Evolutionary conservation across 208 protist species (phyloP), one percentile per base, ranked within the genome.

Genomic region (Phytomonas serpens): DNA sequence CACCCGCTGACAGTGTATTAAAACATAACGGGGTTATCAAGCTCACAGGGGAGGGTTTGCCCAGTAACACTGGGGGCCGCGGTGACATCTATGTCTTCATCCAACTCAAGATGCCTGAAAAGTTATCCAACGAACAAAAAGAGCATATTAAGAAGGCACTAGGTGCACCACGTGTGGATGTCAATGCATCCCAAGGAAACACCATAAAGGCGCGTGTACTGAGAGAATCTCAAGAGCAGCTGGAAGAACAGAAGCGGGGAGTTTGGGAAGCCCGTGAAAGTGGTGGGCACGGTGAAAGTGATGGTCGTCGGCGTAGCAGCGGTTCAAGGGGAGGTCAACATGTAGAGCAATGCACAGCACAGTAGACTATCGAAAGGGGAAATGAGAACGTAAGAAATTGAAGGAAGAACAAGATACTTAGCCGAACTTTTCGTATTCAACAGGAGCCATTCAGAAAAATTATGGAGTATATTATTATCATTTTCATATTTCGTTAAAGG

Each of bases 31-130:
- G 82, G 33, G 93, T 93, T 30, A 83, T 95, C 33, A 93, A 92
- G 76, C 42, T 97, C 0, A 69, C 73, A 42, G 88, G 88, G 16
- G 93, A 97, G 71, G 93, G 93, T 40, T 94, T 97, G 91, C 85
- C 89, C 4, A 86, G 77, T 72, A 71, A 76, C 27, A 80, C 78
- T 37, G 87, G 89, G 29, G 80, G 86, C 66, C 79, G 83, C n/a
- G 92, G 92, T 16, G 85, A 97, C 68, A 64, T 97, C 4, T 97
- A 92, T 75, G 78, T 97, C 70, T 86, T 93, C 64, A 90, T 81
- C 9, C 80, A 77, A 38, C 68, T 97, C 30, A 90, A 93, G 69
- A 85, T 97, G 83, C 92, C 92, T 27, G 64, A 72, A 10, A 94
- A 90, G 68, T 77, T 97, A 47, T 90, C 77, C 7, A 47, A 68